Base-by-base conservation (phyloP, 2,329 filamentous ascomycete species). In the Nigrograna mackinnonii region DNA sequence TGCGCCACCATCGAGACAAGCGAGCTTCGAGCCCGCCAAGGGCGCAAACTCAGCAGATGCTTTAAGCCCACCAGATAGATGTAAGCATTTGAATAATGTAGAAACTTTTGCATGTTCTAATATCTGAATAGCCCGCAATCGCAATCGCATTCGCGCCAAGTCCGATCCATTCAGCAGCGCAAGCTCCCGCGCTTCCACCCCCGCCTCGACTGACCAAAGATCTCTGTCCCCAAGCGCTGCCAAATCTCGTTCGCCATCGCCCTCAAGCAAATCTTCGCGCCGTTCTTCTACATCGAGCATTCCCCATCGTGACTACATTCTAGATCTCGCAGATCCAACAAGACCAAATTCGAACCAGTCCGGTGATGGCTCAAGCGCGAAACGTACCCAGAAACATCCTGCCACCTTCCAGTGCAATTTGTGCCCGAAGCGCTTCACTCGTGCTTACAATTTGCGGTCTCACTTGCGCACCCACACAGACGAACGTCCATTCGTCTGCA, bases 401-500 rank as follows among this genome's bases (percentile, higher is more conserved):
- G 94, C 94, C 5, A 99, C 91, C 0, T 99, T 97, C 71, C 91
- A 97, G 64, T 99, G 94, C 67, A 88, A 74, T 7, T 76, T 97
- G 6, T 99, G 94, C 58, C 91, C 94, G 0, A 99, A 99, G 70
- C 84, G 90, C 13, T 99, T 99, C 64, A 99, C 94, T 0, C 83
- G 94, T 43, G 94, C 94, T 0, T 99, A 99, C 72, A 99, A 99
- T 62, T 74, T 99, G 41, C 88, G 94, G 12, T 97, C 92, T 32
- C 94, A 99, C 72, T 72, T 97, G 46, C 87, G 94, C 35, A 99
- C 94, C 0, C 94, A 99, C 64, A 99, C 94, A 0, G 94, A 99
- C 60, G 94, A 99, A 74, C 83, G 94, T 35, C 94, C 94, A 0
- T 99, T 97, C 61, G 92, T 97, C 3, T 99, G 94, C 64, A 96